Evolutionary conservation across 2,329 filamentous ascomycete species (phyloP).

Genomic region (Aspergillus pseudoviridinutans): DNA sequence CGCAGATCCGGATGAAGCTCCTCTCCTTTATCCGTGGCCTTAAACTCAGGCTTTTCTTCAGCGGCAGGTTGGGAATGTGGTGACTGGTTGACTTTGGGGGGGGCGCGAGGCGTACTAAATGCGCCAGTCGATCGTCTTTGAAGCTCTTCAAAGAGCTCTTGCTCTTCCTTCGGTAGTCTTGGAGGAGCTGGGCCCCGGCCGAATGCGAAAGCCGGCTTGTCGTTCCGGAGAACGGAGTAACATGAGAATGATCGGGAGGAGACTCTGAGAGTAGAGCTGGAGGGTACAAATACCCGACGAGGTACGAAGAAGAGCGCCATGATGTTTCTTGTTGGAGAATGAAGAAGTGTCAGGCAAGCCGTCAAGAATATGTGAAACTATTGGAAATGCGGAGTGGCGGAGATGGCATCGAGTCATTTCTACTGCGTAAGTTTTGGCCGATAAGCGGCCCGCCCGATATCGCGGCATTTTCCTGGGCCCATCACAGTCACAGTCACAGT

Average conservation of each 20-base stretch:
- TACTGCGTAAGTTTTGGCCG: background rate
- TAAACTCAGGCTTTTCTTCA: slow-evolving; percentile 39
- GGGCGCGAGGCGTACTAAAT: slow-evolving; percentile 60
- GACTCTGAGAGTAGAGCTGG: slow-evolving; percentile 23
- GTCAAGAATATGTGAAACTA: background rate
- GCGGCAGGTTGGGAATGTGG: slow-evolving; percentile 30
- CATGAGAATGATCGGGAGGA: slow-evolving; percentile 25
- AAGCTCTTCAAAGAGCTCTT: slow-evolving; percentile 84
- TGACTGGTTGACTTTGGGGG: slow-evolving; percentile 49
- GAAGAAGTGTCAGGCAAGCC: background rate
- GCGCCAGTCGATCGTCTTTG: slow-evolving; percentile 72
- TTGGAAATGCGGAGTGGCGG: slow-evolving; percentile 11
- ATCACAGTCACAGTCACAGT: background rate
- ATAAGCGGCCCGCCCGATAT: slow-evolving; percentile 23
- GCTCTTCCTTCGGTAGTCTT: slow-evolving; percentile 80
- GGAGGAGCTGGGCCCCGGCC: slow-evolving; percentile 65
- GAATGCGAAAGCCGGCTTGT: slow-evolving; percentile 32
- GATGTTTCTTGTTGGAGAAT: slow-evolving; percentile 1
- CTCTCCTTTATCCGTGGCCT: slow-evolving; percentile 57
- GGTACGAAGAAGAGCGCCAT: slow-evolving; percentile 19
- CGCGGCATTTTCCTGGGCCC: slow-evolving; percentile 21
- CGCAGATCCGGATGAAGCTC: slow-evolving; percentile 68
- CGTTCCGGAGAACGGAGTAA: slow-evolving; percentile 20
- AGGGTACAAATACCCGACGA: slow-evolving; percentile 43
- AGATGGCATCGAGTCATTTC: slow-evolving; percentile 6